These are phyloP conservation scores for Excoecaria cochinchinensis DNA, from an alignment of 345 rosid genomes.

Conservation along the genomic window DNA sequence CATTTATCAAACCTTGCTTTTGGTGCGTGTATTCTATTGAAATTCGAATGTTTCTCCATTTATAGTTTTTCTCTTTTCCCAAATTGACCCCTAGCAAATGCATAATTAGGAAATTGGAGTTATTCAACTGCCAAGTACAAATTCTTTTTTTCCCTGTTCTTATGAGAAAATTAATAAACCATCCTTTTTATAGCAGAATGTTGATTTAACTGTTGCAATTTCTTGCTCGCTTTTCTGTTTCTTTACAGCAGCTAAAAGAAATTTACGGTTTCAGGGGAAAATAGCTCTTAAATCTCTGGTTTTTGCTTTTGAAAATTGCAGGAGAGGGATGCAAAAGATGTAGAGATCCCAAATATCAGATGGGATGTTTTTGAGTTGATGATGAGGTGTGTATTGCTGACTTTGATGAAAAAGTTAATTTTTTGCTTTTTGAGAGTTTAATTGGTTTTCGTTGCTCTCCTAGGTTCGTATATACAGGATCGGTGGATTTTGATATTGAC, in stretches of 20 bases:
- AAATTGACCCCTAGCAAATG: neutral
- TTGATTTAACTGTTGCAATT: conserved; percentile 4
- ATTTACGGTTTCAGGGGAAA: neutral
- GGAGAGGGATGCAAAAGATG: conserved; percentile 69
- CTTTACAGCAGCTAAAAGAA: neutral
- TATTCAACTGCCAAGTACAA: neutral
- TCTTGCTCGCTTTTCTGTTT: neutral
- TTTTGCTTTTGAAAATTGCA: conserved; percentile 30
- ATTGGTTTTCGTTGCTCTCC: conserved; percentile 10
- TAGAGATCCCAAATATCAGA: conserved; percentile 72
- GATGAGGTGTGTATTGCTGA: conserved; percentile 50
- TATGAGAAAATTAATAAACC: neutral
- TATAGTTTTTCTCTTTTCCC: neutral
- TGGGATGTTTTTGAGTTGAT: conserved; percentile 76
- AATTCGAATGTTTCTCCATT: neutral
- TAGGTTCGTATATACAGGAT: conserved; percentile 78
- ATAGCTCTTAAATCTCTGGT: conserved; percentile 3
- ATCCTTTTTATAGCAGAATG: neutral
- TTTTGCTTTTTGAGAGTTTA: conserved; percentile 6
- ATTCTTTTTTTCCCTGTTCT: neutral
- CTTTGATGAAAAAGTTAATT: neutral
- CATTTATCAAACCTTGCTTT: neutral
- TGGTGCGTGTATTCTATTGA: neutral
- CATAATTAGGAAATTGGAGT: neutral
- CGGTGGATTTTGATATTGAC: conserved; percentile 39